Percentiles rank a stretch among this genome's conserved stretches.
These are phyloP conservation scores for Citrullus mucosospermus DNA, from an alignment of 306 rosid genomes.

Conservation along the genomic window DNA sequence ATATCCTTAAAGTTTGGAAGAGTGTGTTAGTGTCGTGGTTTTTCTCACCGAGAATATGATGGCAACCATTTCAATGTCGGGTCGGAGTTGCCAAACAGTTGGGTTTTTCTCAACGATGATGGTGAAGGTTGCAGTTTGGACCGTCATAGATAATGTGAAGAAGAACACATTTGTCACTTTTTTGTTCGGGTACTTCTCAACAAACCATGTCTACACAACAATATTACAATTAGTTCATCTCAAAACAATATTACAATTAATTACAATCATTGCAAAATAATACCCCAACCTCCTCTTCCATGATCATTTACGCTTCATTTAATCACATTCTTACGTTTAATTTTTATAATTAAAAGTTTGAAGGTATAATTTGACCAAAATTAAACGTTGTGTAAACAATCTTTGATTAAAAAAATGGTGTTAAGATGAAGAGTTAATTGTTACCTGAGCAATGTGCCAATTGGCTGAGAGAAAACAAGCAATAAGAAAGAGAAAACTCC, in stretches of 20 bases:
- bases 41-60: not conserved
- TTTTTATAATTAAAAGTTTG: no score
- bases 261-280: no score
- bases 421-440: no score
- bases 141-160: slow-evolving; percentile 22
- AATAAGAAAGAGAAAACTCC: slow-evolving; percentile 24
- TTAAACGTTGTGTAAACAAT: no score
- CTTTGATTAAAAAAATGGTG: no score
- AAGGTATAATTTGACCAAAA: no score
- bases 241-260: not conserved
- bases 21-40: not conserved
- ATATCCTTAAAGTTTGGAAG: no score
- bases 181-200: slow-evolving; percentile 26
- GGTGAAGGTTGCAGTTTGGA: slow-evolving; percentile 13
- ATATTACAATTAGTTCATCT: not conserved
- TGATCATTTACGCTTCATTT: no score
- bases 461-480: slow-evolving; percentile 16
- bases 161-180: slow-evolving; percentile 24
- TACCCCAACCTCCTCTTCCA: no score
- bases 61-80: slow-evolving; percentile 15
- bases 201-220: slow-evolving; percentile 12
- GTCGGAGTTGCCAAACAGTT: slow-evolving; percentile 17
- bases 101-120: slow-evolving; percentile 13
- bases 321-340: no score
- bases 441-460: slow-evolving; percentile 31